Evolutionary conservation across 768 basidiomycete genomes (phyloP), one percentile per base, ranked within the genome.

Genomic region (Gymnopilus dilepis): DNA sequence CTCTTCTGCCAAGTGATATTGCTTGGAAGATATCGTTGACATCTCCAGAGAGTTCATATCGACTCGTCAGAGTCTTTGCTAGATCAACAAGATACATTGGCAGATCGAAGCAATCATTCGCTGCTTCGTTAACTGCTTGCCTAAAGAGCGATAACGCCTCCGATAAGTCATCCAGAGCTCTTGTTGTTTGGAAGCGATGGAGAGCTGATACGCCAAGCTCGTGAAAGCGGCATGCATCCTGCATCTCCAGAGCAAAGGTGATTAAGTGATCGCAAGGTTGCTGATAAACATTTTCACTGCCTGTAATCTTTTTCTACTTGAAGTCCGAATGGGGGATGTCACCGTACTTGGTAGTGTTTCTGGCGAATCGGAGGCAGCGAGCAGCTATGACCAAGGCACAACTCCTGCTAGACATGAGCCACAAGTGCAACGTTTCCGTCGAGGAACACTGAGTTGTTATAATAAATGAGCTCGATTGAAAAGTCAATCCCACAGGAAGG

Each of bases 141-240:
- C 43, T 15, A 6, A 51, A 19, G 28, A 58, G 9, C 34, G 54
- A 47, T 22, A 69, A 61, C 6, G 61, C 56, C 21, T 65, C 53
- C 30, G 38, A 17, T 11, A 65, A 40, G 58, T 77, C 74, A 13
- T 31, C 53, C 7, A 63, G 31, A 17, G 68, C 57, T n/a, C 61
- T 59, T 3, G 57, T 60, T 38, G 64, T 26, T 31, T 63, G 61
- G 60, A 72, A 78, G 17, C 68, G 69, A 26, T 13, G 52, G 1
- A 19, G 24, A 22, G 73, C 58, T 1, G 59, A 67, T 52, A 31
- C 52, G 1, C 67, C 74, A 22, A 70, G 59, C 34, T 66, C 60
- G 57, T 64, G 65, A 2, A 74, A 45, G 8, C 0, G 8, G 26
- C 30, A 4, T 17, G 47, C 28, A 30, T 48, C 6, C 26, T 15